Conservation (phyloP, 2,329 filamentous ascomycete genomes). For the Claviceps sp. region DNA sequence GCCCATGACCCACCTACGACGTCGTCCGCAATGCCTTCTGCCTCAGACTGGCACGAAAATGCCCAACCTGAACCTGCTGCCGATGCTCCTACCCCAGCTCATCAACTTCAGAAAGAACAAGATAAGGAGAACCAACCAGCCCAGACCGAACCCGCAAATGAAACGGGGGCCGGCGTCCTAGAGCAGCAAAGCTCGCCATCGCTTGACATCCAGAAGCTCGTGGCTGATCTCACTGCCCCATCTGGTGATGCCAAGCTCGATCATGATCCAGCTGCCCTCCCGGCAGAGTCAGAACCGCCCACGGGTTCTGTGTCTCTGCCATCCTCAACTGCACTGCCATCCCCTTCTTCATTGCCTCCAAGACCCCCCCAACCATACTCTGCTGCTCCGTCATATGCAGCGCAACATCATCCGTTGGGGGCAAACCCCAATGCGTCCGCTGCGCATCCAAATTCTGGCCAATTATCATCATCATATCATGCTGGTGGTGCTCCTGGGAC, state of each 20-base stretch:
- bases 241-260: slow-evolving; percentile 17
- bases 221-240: slow-evolving; percentile 27
- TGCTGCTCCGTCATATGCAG: slow-evolving; percentile 22
- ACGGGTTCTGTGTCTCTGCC: slow-evolving; percentile 17
- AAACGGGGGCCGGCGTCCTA: slow-evolving; percentile 15
- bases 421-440: slow-evolving; percentile 18
- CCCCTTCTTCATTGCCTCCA: slow-evolving; percentile 32
- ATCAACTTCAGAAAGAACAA: slow-evolving; percentile 12
- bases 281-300: slow-evolving; percentile 14
- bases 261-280: slow-evolving; percentile 15
- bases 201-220: slow-evolving; percentile 26
- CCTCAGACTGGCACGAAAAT: slow-evolving; percentile 11
- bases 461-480: slow-evolving; percentile 21
- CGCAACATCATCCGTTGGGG: slow-evolving; percentile 22
- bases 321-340: slow-evolving; percentile 20
- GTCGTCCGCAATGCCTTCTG: slow-evolving; percentile 6
- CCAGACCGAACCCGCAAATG: slow-evolving; percentile 14
- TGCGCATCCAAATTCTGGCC: slow-evolving; percentile 19
- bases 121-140: slow-evolving; percentile 8
- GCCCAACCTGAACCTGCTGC: slow-evolving; percentile 8
- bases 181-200: slow-evolving; percentile 19
- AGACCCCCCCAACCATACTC: slow-evolving; percentile 30
- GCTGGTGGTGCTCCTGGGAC: slow-evolving; percentile 19
- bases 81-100: slow-evolving; percentile 12
- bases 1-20: slow-evolving; percentile 20